Conservation (phyloP, 306 rosid genomes). For the Crataegus laevigata region DNA sequence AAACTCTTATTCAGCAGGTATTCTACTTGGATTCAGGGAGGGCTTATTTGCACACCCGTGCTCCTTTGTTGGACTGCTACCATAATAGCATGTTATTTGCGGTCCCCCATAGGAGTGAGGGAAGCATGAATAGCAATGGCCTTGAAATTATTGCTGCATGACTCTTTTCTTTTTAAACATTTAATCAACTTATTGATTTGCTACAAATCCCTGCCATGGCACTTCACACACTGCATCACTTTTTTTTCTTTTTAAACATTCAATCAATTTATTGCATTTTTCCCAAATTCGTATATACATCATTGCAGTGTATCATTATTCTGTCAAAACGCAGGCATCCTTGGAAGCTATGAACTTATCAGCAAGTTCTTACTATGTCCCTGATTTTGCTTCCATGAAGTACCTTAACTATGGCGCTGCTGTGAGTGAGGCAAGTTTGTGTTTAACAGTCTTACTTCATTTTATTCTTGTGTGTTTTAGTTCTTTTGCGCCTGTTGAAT, state of each 20-base stretch:
- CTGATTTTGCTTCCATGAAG: slow-evolving; percentile 26
- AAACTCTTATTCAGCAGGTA: slow-evolving; percentile 68
- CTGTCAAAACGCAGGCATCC: slow-evolving; percentile 54
- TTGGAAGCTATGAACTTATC: slow-evolving; percentile 61
- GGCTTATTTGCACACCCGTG: background rate
- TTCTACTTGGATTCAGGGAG: background rate
- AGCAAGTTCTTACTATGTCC: slow-evolving; percentile 50
- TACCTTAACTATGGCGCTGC: slow-evolving; percentile 89
- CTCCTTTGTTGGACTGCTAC: background rate
- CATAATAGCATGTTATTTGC: background rate
- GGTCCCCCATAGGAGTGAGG: background rate
- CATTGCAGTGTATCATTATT: slow-evolving; percentile 1
- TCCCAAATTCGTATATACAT: background rate
- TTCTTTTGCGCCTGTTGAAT: background rate
- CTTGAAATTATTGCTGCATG: background rate
- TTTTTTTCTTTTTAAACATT: no score
- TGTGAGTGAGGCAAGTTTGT: slow-evolving; percentile 65
- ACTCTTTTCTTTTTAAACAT: background rate
- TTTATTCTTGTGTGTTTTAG: slow-evolving; percentile 1
- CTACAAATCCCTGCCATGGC: background rate
- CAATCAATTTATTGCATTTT: background rate
- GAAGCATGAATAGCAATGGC: background rate
- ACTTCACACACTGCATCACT: background rate
- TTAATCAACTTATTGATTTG: background rate
- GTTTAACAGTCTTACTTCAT: background rate